phyloP scores from a whole-genome alignment of 1,139 yeast genomes.

The Lodderomyces oxycetoniae region DNA sequence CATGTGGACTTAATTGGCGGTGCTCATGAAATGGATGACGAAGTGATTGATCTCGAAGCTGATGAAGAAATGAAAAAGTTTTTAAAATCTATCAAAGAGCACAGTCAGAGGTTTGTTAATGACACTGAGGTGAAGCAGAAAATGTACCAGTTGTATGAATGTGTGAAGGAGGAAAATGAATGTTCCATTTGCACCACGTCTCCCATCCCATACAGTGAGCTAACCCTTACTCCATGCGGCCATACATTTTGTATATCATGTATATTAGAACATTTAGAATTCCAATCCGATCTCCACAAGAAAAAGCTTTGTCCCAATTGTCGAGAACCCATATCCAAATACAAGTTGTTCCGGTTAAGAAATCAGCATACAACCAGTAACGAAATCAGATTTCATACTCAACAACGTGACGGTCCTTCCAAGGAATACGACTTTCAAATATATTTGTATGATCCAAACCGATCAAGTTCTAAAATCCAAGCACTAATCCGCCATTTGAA shows the following conservation, averaged over 20 bases:
- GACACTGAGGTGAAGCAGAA: conserved; percentile 27
- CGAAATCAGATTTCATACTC: conserved; percentile 33
- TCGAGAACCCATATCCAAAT: conserved; percentile 38
- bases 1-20: conserved; percentile 63
- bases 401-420: too few relatives aligned
- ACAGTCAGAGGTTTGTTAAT: conserved; percentile 30
- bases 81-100: conserved; percentile 16
- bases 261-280: conserved; percentile 63
- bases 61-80: conserved; percentile 14
- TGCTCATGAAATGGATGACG: conserved; percentile 38
- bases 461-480: conserved; percentile 67
- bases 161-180: conserved; percentile 48
- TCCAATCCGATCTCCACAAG: conserved; percentile 29
- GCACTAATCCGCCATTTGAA: conserved; percentile 62
- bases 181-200: conserved; percentile 81
- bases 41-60: conserved; percentile 17
- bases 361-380: conserved; percentile 25
- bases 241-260: conserved; percentile 77
- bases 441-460: conserved; percentile 46
- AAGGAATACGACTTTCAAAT: conserved; percentile 28
- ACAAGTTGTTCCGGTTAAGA: conserved; percentile 39
- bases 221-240: conserved; percentile 72
- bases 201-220: conserved; percentile 52
- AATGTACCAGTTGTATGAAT: conserved; percentile 24
- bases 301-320: conserved; percentile 59